Evolutionary conservation across 208 protist species (phyloP).

Genomic region (Lotmaria passim): DNA sequence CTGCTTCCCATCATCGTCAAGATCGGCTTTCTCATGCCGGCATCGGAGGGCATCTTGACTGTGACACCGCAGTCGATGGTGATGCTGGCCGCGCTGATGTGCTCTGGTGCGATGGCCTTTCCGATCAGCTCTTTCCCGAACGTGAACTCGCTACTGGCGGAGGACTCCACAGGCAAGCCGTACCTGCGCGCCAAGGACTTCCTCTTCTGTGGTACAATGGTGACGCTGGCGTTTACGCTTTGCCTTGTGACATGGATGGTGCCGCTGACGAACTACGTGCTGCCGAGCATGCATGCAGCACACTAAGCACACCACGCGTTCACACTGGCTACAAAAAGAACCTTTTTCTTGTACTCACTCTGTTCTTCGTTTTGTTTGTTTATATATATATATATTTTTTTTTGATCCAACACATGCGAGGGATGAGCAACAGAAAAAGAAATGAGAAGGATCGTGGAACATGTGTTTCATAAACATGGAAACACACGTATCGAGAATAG

Average conservation of each 20-base stretch:
- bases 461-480: no score
- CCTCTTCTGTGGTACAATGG: conserved; percentile 77
- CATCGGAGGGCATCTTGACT: conserved; percentile 50
- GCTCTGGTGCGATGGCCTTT: conserved; percentile 93
- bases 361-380: background rate
- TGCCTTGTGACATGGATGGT: conserved; percentile 89
- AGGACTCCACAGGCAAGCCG: conserved; percentile 82
- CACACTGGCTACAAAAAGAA: conserved; percentile 12
- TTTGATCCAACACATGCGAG: no score
- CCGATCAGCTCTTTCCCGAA: conserved; percentile 96
- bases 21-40: conserved; percentile 85
- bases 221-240: conserved; percentile 70
- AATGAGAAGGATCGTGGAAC: no score
- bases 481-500: no score
- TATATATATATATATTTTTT: background rate
- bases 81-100: conserved; percentile 88
- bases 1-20: conserved; percentile 92
- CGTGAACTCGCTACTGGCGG: conserved; percentile 90
- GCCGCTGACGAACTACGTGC: conserved; percentile 72
- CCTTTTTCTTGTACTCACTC: background rate
- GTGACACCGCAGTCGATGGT: conserved; percentile 82
- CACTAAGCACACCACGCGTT: background rate
- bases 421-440: no score
- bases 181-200: conserved; percentile 93
- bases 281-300: conserved; percentile 26